Conservation (phyloP, 192 early-diverging fungal genomes). For the Rhizophagus sp. region DNA sequence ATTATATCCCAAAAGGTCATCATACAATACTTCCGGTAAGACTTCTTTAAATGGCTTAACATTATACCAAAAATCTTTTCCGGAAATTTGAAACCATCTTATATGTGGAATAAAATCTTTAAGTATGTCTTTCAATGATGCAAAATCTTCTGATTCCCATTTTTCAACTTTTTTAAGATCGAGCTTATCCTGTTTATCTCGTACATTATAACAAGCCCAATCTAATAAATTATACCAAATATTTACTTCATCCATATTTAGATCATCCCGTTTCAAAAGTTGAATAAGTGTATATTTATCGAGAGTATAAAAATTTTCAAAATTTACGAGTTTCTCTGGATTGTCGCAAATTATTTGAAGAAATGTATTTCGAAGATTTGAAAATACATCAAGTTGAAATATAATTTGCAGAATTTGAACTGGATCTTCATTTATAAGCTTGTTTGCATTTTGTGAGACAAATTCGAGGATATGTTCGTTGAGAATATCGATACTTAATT, state of each 20-base stretch:
- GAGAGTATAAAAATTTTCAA: not conserved
- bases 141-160: not conserved
- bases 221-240: not conserved
- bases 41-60: not conserved
- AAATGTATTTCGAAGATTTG: not conserved
- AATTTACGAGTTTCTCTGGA: not conserved
- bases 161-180: not conserved
- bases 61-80: not conserved
- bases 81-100: conserved; percentile 9
- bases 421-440: not conserved
- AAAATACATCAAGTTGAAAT: not conserved
- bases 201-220: not conserved
- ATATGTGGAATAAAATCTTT: not conserved
- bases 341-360: not conserved
- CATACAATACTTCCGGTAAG: not conserved
- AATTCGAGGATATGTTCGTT: not conserved
- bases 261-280: not conserved
- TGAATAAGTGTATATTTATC: not conserved
- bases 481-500: not conserved
- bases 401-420: not conserved
- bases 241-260: not conserved
- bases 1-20: not conserved
- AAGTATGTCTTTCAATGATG: not conserved
- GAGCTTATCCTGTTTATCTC: not conserved
- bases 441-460: not conserved